Evolutionary conservation across 2,329 filamentous ascomycete genomes (phyloP).

Genomic region (Coleophoma cylindrospora): DNA sequence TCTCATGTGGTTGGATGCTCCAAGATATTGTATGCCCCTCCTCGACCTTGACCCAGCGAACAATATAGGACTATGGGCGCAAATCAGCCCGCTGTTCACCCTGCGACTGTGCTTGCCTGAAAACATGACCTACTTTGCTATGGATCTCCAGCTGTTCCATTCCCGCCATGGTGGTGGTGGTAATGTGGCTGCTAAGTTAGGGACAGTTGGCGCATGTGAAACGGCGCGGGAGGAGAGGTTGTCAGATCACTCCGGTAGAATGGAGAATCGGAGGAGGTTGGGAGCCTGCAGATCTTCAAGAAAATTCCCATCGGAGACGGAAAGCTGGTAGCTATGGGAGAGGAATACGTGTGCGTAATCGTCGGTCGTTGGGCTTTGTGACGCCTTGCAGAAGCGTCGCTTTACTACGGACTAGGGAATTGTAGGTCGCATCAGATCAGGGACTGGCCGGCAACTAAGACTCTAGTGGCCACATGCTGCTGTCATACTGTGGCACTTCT

Average conservation of each 20-base stretch:
- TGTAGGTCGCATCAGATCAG: background rate
- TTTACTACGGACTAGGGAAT: background rate
- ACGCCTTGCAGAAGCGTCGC: background rate
- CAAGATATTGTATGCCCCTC: conserved; percentile 91
- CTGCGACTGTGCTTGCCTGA: conserved; percentile 1
- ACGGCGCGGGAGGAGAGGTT: conserved; percentile 1
- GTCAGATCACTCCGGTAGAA: background rate
- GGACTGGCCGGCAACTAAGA: background rate
- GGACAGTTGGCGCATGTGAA: conserved; percentile 8
- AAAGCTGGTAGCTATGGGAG: no score
- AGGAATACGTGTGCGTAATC: no score
- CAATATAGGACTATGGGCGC: conserved; percentile 77
- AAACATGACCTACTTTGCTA: conserved; percentile 68
- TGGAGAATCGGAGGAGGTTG: no score
- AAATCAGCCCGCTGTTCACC: conserved; percentile 15
- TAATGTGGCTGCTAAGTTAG: conserved; percentile 41
- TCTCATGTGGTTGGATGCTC: conserved; percentile 97
- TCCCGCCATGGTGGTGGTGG: conserved; percentile 72
- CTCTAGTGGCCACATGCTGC: background rate
- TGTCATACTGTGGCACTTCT: no score
- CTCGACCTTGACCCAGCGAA: conserved; percentile 92
- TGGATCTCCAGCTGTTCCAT: conserved; percentile 97
- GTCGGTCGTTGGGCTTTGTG: background rate
- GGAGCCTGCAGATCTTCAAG: no score
- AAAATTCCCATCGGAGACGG: no score